Conservation (phyloP, 495 filamentous ascomycete species). For the Pyronema domesticum region DNA sequence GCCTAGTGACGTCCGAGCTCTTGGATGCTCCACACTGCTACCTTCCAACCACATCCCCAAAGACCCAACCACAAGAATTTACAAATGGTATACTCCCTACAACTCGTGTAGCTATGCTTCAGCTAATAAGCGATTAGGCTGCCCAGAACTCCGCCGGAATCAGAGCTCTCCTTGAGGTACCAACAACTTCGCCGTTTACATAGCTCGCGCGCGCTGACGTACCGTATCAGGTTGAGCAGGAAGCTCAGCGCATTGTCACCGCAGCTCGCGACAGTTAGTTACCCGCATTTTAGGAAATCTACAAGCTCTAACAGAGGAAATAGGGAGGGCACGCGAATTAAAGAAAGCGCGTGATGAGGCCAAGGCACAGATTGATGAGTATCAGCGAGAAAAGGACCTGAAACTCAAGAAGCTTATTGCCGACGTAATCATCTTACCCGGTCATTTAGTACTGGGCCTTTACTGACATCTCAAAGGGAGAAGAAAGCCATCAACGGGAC, state of each 20-base stretch:
- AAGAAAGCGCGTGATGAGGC: slow-evolving; percentile 88
- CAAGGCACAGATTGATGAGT: slow-evolving; percentile 95
- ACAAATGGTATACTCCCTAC: not conserved
- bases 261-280: slow-evolving; percentile 41
- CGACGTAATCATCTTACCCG: slow-evolving; percentile 40
- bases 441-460: slow-evolving; percentile 1
- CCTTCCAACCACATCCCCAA: not conserved
- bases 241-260: slow-evolving; percentile 97
- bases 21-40: not conserved
- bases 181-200: not conserved
- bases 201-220: not conserved
- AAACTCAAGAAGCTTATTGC: slow-evolving; percentile 92
- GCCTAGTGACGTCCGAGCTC: not conserved
- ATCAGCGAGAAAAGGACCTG: slow-evolving; percentile 72
- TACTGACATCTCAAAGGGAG: slow-evolving; percentile 33
- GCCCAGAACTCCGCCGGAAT: slow-evolving; percentile 97
- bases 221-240: slow-evolving; percentile 65
- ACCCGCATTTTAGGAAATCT: not conserved
- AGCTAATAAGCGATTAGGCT: slow-evolving; percentile 39
- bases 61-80: not conserved
- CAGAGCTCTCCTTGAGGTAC: slow-evolving; percentile 94
- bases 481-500: slow-evolving; percentile 68
- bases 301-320: not conserved
- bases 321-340: slow-evolving; percentile 92
- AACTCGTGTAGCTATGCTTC: not conserved